Conservation (phyloP, 129 eudicot genomes). For the Pulicaria dysenterica region DNA sequence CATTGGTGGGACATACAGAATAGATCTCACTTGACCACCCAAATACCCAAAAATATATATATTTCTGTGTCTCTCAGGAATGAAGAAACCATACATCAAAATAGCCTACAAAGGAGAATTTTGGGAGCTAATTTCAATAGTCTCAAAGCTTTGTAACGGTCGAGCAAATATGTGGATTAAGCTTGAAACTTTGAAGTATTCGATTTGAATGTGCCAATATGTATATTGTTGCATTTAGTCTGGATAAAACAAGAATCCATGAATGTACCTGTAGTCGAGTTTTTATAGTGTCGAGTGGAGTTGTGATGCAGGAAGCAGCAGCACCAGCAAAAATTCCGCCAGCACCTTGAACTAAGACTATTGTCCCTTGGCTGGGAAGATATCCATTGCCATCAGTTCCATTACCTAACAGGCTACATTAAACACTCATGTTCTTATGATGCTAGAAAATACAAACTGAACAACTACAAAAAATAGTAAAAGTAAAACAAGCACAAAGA, state of each 20-base stretch:
- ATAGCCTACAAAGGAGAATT: too few species aligned
- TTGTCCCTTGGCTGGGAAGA: conserved; percentile 16
- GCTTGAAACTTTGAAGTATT: background rate
- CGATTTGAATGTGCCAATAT: too few species aligned
- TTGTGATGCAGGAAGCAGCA: conserved; percentile 81
- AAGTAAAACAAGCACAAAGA: background rate
- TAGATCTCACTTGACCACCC: too few species aligned
- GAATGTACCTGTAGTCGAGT: conserved; percentile 83
- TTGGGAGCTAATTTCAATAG: too few species aligned
- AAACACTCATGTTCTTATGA: background rate
- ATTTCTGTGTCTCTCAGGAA: too few species aligned
- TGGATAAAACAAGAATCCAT: background rate
- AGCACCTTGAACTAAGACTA: conserved; percentile 71
- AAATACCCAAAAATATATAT: too few species aligned
- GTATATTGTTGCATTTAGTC: too few species aligned
- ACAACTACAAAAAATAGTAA: conserved; percentile 8
- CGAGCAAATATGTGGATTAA: too few species aligned
- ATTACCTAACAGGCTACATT: conserved; percentile 18
- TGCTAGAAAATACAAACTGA: conserved; percentile 6
- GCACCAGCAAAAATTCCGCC: conserved; percentile 93
- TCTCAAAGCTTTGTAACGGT: too few species aligned
- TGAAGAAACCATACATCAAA: too few species aligned
- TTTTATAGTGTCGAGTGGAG: conserved; percentile 95
- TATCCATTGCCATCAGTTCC: conserved; percentile 4
- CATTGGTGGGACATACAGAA: too few species aligned